Percentiles rank a stretch among this genome's conserved stretches.
phyloP scores from a whole-genome alignment of 1,284 basidiomycete species.

The Ganoderma sinense region DNA sequence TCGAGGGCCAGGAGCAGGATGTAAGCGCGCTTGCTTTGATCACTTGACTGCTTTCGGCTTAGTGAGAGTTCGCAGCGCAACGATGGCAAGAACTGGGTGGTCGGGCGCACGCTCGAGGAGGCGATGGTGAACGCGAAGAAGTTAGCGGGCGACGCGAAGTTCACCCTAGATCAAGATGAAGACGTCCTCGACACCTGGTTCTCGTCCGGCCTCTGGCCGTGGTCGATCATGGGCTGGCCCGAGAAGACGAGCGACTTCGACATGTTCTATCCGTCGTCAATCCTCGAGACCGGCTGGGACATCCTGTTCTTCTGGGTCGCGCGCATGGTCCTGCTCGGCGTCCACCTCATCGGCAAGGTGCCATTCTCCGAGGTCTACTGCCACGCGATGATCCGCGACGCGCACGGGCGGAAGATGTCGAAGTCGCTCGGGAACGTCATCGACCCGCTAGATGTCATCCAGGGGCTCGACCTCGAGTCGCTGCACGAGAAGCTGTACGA shows the following conservation, averaged over 20 bases:
- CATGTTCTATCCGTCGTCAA: slow-evolving; percentile 87
- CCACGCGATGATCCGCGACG: slow-evolving; percentile 99
- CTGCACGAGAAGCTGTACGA: slow-evolving; percentile 89
- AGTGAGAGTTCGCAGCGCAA: slow-evolving; percentile 50
- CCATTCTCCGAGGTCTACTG: slow-evolving; percentile 99
- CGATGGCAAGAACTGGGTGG: slow-evolving; percentile 90
- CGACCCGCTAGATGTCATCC: slow-evolving; percentile 96
- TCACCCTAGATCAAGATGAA: slow-evolving; percentile 91
- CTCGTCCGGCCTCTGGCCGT: slow-evolving; percentile 98
- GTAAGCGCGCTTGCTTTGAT: slow-evolving; percentile 48
- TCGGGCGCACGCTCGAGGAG: slow-evolving; percentile 84
- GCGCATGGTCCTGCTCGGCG: slow-evolving; percentile 95
- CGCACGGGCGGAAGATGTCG: slow-evolving; percentile 98
- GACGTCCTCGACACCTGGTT: slow-evolving; percentile 99
- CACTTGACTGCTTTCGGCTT: neutral
- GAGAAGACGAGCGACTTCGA: slow-evolving; percentile 75
- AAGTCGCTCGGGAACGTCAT: slow-evolving; percentile 99
- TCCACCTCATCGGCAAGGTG: slow-evolving; percentile 89
- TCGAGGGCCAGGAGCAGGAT: slow-evolving; percentile 84
- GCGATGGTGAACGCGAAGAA: slow-evolving; percentile 82
- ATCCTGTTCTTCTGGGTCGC: slow-evolving; percentile 99
- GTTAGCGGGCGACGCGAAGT: slow-evolving; percentile 77
- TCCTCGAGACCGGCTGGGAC: slow-evolving; percentile 99
- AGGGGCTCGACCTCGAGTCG: slow-evolving; percentile 84
- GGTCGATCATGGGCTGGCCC: slow-evolving; percentile 98